Conservation (phyloP, 176 grass and related monocot species). For the Oryza longistaminata region DNA sequence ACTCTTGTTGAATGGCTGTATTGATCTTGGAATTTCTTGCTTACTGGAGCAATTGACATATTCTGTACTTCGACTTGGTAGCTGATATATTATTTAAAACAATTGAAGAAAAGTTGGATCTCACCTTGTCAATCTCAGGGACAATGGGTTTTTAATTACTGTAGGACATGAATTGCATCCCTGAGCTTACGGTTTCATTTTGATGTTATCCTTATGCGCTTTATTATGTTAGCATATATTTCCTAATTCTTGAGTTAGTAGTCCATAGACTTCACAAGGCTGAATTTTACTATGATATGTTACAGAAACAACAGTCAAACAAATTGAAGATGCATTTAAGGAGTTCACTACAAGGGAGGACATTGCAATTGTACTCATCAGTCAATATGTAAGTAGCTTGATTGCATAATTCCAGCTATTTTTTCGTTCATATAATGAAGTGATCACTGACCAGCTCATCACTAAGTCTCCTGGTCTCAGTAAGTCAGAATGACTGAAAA, state of each 20-base stretch:
- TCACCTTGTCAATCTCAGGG: no score
- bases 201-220: slow-evolving; percentile 15
- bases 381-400: slow-evolving; percentile 69
- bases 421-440: no score
- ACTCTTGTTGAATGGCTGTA: neutral
- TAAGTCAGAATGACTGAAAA: no score
- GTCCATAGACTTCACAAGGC: neutral
- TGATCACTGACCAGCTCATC: no score
- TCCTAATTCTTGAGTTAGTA: slow-evolving; percentile 53
- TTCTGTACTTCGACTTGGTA: no score
- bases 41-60: no score
- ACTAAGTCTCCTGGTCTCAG: no score
- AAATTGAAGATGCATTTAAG: slow-evolving; percentile 83
- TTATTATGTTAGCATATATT: slow-evolving; percentile 63
- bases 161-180: neutral
- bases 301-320: slow-evolving; percentile 75
- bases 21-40: no score
- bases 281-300: neutral
- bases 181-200: neutral
- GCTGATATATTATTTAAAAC: no score
- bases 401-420: no score
- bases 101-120: no score
- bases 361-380: slow-evolving; percentile 77
- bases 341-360: slow-evolving; percentile 78
- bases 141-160: neutral